These are phyloP conservation scores for Nannochloropsis granulata DNA, from an alignment of 108 stramenopile species.

Conservation along the genomic window DNA sequence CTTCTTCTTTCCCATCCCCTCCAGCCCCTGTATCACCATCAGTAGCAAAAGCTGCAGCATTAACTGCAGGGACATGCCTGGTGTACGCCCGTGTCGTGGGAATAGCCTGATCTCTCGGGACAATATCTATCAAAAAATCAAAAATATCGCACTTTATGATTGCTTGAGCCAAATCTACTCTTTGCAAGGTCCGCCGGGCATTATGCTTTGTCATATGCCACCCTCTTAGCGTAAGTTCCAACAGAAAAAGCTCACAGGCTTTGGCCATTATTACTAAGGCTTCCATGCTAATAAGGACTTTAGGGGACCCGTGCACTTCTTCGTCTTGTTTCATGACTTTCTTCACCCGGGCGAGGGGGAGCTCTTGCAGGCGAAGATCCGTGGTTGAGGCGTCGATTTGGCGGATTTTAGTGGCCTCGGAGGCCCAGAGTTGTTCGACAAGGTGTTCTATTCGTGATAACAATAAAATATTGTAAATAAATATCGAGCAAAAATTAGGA, in stretches of 20 bases:
- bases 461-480: too few species aligned
- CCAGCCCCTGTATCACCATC: too few species aligned
- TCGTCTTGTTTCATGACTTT: conserved; percentile 37
- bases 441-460: neutral
- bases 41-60: too few species aligned
- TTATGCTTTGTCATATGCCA: neutral
- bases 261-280: conserved; percentile 31
- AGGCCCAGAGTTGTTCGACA: neutral
- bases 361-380: conserved; percentile 28
- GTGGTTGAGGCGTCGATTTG: neutral
- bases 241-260: conserved; percentile 27
- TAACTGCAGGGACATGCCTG: too few species aligned
- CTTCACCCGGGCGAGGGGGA: conserved; percentile 35
- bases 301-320: conserved; percentile 7
- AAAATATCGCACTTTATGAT: conserved; percentile 17
- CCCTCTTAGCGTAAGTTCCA: conserved; percentile 6
- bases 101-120: conserved; percentile 22
- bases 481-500: too few species aligned
- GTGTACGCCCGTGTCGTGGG: too few species aligned
- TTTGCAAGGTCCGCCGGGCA: conserved; percentile 30
- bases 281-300: conserved; percentile 22
- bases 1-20: too few species aligned
- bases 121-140: conserved; percentile 34
- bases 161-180: conserved; percentile 20
- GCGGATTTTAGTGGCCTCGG: neutral